Conservation (phyloP, 345 rosid genomes). For the Boechera retrofracta region DNA sequence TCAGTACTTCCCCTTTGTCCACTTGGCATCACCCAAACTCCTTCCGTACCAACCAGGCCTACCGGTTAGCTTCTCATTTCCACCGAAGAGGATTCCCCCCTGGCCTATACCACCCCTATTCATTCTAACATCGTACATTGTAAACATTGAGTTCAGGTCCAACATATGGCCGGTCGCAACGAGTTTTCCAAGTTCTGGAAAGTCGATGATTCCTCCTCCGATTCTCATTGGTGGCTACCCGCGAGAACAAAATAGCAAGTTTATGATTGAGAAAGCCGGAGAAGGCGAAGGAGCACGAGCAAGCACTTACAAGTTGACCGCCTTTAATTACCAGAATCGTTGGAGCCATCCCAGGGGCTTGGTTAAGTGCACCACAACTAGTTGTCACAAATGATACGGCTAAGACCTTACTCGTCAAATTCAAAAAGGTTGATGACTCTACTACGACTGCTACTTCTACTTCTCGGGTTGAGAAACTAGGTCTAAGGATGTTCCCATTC, state of each 20-base stretch:
- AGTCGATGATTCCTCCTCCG: background rate
- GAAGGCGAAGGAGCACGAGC: background rate
- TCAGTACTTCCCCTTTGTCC: background rate
- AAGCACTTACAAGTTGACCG: slow-evolving; percentile 29
- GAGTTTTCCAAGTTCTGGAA: slow-evolving; percentile 27
- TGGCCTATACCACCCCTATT: too few relatives aligned
- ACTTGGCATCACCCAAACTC: slow-evolving; percentile 28
- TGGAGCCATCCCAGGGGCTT: slow-evolving; percentile 1
- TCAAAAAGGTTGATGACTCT: background rate
- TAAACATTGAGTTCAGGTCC: slow-evolving; percentile 27
- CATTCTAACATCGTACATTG: background rate
- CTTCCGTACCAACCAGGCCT: background rate
- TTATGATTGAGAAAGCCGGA: slow-evolving; percentile 1
- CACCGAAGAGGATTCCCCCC: too few relatives aligned
- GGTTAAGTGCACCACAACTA: background rate
- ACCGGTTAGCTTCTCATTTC: slow-evolving; percentile 12
- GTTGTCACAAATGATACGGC: slow-evolving; percentile 11
- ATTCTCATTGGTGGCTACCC: slow-evolving; percentile 18
- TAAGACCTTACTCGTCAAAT: background rate
- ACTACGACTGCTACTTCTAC: background rate
- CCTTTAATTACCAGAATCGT: background rate
- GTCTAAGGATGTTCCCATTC: slow-evolving; percentile 31
- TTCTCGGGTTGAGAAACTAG: slow-evolving; percentile 23
- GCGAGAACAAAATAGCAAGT: too few relatives aligned
- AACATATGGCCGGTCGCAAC: background rate